Base-by-base conservation (phyloP, 805 yeast genomes). In the Candida awuae region DNA sequence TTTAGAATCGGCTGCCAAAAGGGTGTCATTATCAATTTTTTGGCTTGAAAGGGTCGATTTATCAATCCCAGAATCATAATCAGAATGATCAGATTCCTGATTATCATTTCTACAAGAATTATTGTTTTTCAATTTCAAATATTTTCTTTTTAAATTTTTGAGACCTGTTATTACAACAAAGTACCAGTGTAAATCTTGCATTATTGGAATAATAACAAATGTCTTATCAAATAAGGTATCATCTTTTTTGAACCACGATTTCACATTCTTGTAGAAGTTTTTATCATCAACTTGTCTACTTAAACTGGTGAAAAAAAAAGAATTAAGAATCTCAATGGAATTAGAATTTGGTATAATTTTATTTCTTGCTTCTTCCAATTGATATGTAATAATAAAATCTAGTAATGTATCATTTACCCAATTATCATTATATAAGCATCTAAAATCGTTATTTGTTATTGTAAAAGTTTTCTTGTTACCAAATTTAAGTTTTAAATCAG, bases 321-420 rank as follows among this genome's bases (percentile, higher is more conserved):
- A 81, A 51, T 85, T 84, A 58, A 92, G 73, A 1, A 87, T 45
- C 34, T 60, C 59, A 7, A 73, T 72, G 4, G 71, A 67, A 8
- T 61, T 53, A 3, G 63, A 58, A 8, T 48, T 37, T 10, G 65
- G 49, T 4, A 61, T 52, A 5, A 54, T 49, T 20, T 48, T 32
- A 23, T 43, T 42, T 45, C 66, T 74, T 7, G 75, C 66, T 4
- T 12, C 9, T 29, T 54, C 41, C 20, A 56, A 37, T 46, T 70
- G 73, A 53, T 68, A 80, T 41, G 74, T 75, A 21, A 85, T 66
- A 52, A 84, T 87, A 55, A 90, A 90, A 57, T 86, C 95, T 39
- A 92, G 80, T 35, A 92, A 65, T 0, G 82, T 73, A 53, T 92
- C 98, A 61, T 92, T 90, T 35, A 92, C 74, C 88, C 95, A 90